These are phyloP conservation scores for Saxophila tyrrhenica DNA, from an alignment of 495 filamentous ascomycete species.

Conservation along the genomic window DNA sequence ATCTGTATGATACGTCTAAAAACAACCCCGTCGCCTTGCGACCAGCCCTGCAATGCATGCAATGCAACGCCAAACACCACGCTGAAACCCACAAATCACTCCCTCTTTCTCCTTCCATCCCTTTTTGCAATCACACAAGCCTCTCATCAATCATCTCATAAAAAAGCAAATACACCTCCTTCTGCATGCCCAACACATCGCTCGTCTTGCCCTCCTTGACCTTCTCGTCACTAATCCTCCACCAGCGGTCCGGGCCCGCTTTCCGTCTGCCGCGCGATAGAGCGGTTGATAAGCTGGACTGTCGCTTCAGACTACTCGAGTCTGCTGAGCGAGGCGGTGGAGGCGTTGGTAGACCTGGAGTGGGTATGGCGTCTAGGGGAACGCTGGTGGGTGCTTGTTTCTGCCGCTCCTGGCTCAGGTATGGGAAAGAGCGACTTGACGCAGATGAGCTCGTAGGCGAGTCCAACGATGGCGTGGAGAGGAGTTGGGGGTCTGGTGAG, in stretches of 20 bases:
- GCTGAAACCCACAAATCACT: not conserved
- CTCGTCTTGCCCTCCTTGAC: constrained; percentile 84
- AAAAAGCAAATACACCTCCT: constrained; percentile 91
- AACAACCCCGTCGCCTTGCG: too few relatives aligned
- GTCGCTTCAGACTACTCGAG: constrained; percentile 1
- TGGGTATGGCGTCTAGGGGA: constrained; percentile 17
- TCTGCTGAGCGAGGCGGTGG: not conserved
- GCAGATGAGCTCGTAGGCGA: constrained; percentile 16
- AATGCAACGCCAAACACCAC: not conserved
- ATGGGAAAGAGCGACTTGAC: constrained; percentile 10
- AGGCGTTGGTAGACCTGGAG: constrained; percentile 13
- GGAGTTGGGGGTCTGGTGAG: not conserved
- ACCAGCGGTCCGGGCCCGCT: constrained; percentile 62
- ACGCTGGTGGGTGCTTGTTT: constrained; percentile 12
- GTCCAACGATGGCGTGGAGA: constrained; percentile 6
- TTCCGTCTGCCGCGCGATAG: constrained; percentile 36
- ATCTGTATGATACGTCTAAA: too few relatives aligned
- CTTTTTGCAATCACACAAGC: not conserved
- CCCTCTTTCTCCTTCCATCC: not conserved
- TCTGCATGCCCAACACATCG: constrained; percentile 87
- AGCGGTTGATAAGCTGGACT: constrained; percentile 5
- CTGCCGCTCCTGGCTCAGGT: not conserved
- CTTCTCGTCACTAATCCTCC: constrained; percentile 96
- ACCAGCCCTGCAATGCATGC: too few relatives aligned
- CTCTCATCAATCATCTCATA: constrained; percentile 57